Evolutionary conservation across 75 land plant genomes (phyloP).

Genomic region (Sequoia sempervirens): DNA sequence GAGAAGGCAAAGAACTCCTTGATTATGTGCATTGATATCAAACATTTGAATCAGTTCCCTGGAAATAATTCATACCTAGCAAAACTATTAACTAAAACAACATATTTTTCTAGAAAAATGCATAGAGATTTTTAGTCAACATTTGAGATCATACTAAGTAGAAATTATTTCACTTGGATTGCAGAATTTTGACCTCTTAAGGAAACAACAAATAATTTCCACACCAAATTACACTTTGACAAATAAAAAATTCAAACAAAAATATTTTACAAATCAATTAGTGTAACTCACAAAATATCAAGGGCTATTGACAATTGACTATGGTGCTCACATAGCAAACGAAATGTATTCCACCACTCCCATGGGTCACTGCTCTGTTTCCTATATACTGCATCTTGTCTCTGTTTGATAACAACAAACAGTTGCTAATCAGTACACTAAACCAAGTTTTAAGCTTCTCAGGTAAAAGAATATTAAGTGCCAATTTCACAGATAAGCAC

Average conservation of each 20-base stretch:
- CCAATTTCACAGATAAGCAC: background rate
- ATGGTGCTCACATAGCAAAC: slow-evolving; percentile 91
- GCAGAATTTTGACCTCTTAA: background rate
- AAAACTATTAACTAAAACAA: background rate
- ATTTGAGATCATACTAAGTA: background rate
- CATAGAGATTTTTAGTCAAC: background rate
- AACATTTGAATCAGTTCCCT: background rate
- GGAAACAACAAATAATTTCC: background rate
- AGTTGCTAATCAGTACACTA: background rate
- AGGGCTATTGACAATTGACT: slow-evolving; percentile 81
- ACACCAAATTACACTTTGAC: background rate
- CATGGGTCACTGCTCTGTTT: slow-evolving; percentile 42
- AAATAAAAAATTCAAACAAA: background rate
- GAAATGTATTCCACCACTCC: slow-evolving; percentile 74
- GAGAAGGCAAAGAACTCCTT: slow-evolving; percentile 83
- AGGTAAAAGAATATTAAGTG: background rate
- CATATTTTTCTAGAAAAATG: background rate
- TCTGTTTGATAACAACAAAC: slow-evolving; percentile 17
- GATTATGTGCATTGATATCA: background rate
- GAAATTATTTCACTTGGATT: background rate
- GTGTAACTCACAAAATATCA: slow-evolving; percentile 61
- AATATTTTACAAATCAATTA: background rate
- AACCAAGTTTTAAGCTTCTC: background rate
- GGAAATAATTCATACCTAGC: slow-evolving; percentile 1
- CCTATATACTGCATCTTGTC: slow-evolving; percentile 20